Base-by-base conservation (phyloP, 139 green algal species). In the Eudorina sp. region DNA sequence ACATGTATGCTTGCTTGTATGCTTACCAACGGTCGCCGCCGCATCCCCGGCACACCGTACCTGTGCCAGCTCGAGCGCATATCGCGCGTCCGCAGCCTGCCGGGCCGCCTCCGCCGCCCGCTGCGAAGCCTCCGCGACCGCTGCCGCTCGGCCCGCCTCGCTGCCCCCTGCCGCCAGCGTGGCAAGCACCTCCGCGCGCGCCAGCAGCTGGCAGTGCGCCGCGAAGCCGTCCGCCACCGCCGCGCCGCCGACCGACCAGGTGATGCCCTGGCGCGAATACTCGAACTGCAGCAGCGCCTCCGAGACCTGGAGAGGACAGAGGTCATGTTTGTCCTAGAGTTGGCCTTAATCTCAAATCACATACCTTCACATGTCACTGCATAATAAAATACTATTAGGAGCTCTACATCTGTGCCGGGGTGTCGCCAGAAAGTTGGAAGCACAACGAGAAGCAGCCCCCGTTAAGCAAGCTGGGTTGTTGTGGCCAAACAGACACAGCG, bases 201-300 rank as follows among this genome's bases (percentile, higher is more conserved):
- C 74, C 62, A 85, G 46, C 27, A 86, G 48, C 76, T 72, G 73
- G 14, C 27, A 60, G 25, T 83, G 79, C 19, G 69, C 45, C 14
- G 76, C 46, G 40, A 90, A 90, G 29, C 74, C 86, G 55, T 85
- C 86, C 34, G 86, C 51, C 62, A 66, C 66, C 29, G 72, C 45
- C 3, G 62, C 53, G 18, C 58, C 40, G 41, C 55, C 82, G 53
- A 84, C 85, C 8, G 53, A 83, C 89, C 89, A 93, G 4, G 87
- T 80, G 31, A 78, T n/a, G 21, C 92, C 92, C 53, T 89, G 79
- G 34, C 92, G 82, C n/a, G 90, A 94, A 68, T 84, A 89, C 84
- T 95, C 92, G 84, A 95, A 92, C 86, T 94, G 90, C 27, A 95
- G 74, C 40, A 93, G 58, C 7, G 83, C 89, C 53, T 93, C 90